Evolutionary conservation across 495 filamentous ascomycete species (phyloP).

Genomic region (Thozetella sp.): DNA sequence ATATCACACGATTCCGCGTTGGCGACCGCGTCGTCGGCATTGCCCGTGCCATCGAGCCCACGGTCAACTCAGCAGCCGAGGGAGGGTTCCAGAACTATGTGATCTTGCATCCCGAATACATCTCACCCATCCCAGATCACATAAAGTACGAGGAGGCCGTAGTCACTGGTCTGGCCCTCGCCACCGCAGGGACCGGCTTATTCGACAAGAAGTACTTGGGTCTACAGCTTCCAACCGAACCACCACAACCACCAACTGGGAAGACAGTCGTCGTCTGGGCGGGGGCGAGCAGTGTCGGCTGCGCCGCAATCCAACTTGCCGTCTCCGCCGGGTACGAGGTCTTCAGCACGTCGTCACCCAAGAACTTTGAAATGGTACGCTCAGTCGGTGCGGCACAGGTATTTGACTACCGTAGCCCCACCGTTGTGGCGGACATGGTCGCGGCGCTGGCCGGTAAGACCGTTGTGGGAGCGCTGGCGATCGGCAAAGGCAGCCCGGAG

Average conservation of each 20-base stretch:
- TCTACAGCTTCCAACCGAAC: constrained; percentile 19
- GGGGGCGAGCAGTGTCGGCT: constrained; percentile 54
- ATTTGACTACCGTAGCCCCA: constrained; percentile 55
- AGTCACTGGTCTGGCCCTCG: constrained; percentile 43
- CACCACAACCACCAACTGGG: constrained; percentile 15
- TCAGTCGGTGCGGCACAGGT: constrained; percentile 52
- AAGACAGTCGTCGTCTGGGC: constrained; percentile 53
- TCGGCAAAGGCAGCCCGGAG: not conserved
- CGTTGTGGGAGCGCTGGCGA: constrained; percentile 7
- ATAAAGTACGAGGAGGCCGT: constrained; percentile 35
- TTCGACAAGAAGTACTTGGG: constrained; percentile 23
- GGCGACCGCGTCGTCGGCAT: constrained; percentile 37
- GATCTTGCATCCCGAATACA: constrained; percentile 16
- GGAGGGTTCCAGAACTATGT: constrained; percentile 35
- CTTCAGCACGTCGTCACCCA: constrained; percentile 43
- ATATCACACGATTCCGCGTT: constrained; percentile 36
- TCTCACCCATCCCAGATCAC: constrained; percentile 33
- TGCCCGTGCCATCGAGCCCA: constrained; percentile 9
- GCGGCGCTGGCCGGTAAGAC: constrained; percentile 25
- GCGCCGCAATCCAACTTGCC: constrained; percentile 59
- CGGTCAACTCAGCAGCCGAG: constrained; percentile 5
- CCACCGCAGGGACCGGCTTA: constrained; percentile 44
- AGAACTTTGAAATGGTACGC: constrained; percentile 55
- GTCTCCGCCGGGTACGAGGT: constrained; percentile 55
- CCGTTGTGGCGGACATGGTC: constrained; percentile 27